Conservation (phyloP, 1,284 basidiomycete species). For the Nidula niveotomentosa region DNA sequence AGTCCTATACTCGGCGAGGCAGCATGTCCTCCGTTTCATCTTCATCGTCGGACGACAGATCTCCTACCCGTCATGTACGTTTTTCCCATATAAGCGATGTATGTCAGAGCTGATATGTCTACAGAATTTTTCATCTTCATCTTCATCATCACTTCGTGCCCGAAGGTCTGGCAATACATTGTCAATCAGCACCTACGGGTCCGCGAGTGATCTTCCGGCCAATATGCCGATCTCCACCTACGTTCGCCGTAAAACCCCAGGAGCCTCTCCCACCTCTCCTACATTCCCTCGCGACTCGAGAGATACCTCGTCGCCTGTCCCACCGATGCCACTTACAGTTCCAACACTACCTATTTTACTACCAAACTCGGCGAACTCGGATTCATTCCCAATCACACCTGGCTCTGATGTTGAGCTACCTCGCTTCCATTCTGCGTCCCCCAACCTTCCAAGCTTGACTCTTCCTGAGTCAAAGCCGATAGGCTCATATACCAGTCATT, state of each 20-base stretch:
- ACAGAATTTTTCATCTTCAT: conserved; percentile 35
- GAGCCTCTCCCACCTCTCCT: conserved; percentile 66
- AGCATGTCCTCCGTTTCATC: conserved; percentile 43
- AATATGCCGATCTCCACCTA: conserved; percentile 76
- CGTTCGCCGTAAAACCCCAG: conserved; percentile 73
- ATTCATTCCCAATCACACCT: conserved; percentile 39
- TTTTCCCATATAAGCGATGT: conserved; percentile 1
- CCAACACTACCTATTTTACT: conserved; percentile 54
- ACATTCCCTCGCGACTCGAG: conserved; percentile 49
- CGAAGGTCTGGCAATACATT: conserved; percentile 37
- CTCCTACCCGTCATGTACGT: conserved; percentile 31
- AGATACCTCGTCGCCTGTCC: conserved; percentile 32
- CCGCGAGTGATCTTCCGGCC: conserved; percentile 41
- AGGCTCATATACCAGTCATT: conserved; percentile 21
- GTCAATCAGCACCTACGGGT: conserved; percentile 41
- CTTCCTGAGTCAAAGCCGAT: conserved; percentile 14
- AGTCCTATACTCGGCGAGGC: conserved; percentile 38
- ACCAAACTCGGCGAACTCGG: conserved; percentile 36
- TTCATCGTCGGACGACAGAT: conserved; percentile 34
- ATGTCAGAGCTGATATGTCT: conserved; percentile 10
- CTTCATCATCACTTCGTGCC: conserved; percentile 38
- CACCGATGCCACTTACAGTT: conserved; percentile 55
- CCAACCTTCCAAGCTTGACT: conserved; percentile 22
- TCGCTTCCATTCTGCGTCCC: conserved; percentile 14
- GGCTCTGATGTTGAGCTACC: conserved; percentile 28